Base-by-base conservation (phyloP, 2,329 filamentous ascomycete genomes). In the Trichoderma sp. region DNA sequence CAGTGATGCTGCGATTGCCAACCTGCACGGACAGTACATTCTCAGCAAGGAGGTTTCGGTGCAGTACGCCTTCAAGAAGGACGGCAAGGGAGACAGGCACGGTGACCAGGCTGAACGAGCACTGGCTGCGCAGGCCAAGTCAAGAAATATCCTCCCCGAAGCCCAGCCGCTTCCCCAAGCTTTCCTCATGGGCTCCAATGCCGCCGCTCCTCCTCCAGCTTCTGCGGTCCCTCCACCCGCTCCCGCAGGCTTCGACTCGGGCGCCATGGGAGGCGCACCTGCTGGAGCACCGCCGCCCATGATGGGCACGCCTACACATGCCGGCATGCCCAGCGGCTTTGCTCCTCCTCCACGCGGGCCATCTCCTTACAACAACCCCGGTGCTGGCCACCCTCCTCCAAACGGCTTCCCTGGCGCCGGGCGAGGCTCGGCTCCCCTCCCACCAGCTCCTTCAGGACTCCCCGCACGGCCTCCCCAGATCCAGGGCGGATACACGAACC, bases 41-140 rank as follows among this genome's bases (percentile, higher is more conserved):
- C 94, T 97, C 85, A 97, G 96, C 85, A 97, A 97, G 83, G 92
- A 97, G 80, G 91, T 98, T 75, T 92, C 92, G 3, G 96, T 99
- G 56, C 95, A 98, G 81, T 99, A 98, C 80, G 96, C 96, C 49
- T 98, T 97, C 87, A 99, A 99, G 86, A 98, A 98, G 82, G 96
- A 99, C 77, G 96, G 96, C 74, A 97, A 97, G 83, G 95, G 95
- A 75, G 95, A 98, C 82, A 87, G 96, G 70, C 96, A 99, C 78
- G 96, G 96, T 75, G 96, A 99, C 79, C 88, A 94, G 75, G 96
- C 96, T 35, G 96, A 99, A 82, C 87, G 96, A 76, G 92, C 93
- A 83, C 88, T 99, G 58, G 96, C 96, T 35, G 90, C 92, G 33
- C 92, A 97, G 81, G 96, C 94, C 69, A 95, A 95, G 82, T 95